Percentiles rank a stretch among this genome's conserved stretches.
Evolutionary conservation across 169 alveolate genomes (phyloP).

Genomic region (Cryptosporidium sp.): DNA sequence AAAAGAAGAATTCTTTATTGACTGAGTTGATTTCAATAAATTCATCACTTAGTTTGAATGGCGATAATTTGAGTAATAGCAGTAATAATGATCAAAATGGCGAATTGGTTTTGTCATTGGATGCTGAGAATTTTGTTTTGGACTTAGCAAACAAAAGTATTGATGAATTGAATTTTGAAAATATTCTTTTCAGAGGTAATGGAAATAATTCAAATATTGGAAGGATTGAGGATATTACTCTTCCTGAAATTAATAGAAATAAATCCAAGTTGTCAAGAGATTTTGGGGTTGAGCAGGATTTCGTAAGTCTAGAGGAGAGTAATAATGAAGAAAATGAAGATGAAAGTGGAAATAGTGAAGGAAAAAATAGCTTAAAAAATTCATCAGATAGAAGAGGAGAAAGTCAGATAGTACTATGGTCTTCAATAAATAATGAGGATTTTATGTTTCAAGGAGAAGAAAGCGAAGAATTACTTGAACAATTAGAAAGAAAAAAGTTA

Average conservation of each 20-base stretch:
- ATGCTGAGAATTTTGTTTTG: conserved; percentile 36
- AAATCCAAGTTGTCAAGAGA: neutral
- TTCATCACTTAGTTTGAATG: conserved; percentile 23
- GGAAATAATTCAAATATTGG: neutral
- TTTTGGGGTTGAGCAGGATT: neutral
- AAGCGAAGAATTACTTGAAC: conserved; percentile 1
- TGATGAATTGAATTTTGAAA: neutral
- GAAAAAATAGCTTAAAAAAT: neutral
- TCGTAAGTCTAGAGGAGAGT: neutral
- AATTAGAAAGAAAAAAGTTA: neutral
- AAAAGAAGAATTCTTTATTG: neutral
- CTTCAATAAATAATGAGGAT: conserved; percentile 42
- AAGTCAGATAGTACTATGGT: conserved; percentile 5
- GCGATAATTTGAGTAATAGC: neutral
- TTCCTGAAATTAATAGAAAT: conserved; percentile 12
- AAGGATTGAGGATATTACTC: conserved; percentile 46
- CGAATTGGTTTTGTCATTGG: neutral
- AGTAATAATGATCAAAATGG: neutral
- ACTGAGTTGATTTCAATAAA: conserved; percentile 31
- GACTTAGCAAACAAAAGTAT: conserved; percentile 2
- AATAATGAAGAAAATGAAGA: neutral
- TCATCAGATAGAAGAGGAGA: neutral
- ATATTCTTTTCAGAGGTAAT: neutral
- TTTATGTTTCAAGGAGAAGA: conserved; percentile 45
- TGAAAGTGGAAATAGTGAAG: neutral